phyloP scores from a whole-genome alignment of 2,329 filamentous ascomycete species.

The Clathrospora elynae region DNA sequence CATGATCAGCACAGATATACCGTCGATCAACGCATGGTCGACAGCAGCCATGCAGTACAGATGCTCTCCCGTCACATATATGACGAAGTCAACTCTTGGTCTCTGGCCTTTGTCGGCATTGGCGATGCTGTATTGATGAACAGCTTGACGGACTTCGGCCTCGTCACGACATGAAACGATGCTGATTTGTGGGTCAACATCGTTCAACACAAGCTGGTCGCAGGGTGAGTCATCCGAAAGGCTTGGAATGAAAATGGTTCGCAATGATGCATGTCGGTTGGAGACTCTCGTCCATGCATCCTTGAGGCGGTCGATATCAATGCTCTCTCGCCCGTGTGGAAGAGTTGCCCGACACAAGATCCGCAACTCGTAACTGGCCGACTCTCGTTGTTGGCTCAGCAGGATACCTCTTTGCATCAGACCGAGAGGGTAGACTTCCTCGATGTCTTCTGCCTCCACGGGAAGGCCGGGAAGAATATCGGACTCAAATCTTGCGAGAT shows the following conservation, averaged over 20 bases:
- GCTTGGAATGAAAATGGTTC: conserved; percentile 24
- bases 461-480: background rate
- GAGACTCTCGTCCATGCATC: conserved; percentile 22
- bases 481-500: background rate
- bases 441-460: background rate
- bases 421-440: conserved; percentile 1
- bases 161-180: conserved; percentile 4
- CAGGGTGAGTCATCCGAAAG: conserved; percentile 18
- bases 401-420: background rate
- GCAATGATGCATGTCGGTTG: conserved; percentile 18
- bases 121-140: conserved; percentile 11
- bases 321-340: background rate
- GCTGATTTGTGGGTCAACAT: conserved; percentile 8
- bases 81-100: conserved; percentile 15
- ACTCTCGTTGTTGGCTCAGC: background rate
- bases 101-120: conserved; percentile 11
- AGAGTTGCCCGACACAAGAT: background rate
- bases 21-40: conserved; percentile 25
- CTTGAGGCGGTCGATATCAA: conserved; percentile 5
- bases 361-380: background rate
- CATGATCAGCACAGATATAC: conserved; percentile 17
- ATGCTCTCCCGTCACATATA: conserved; percentile 7
- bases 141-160: background rate
- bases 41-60: conserved; percentile 37
- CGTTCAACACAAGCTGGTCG: conserved; percentile 24